phyloP scores from a whole-genome alignment of 192 early-diverging fungal genomes.

The Oehlia diaphana region DNA sequence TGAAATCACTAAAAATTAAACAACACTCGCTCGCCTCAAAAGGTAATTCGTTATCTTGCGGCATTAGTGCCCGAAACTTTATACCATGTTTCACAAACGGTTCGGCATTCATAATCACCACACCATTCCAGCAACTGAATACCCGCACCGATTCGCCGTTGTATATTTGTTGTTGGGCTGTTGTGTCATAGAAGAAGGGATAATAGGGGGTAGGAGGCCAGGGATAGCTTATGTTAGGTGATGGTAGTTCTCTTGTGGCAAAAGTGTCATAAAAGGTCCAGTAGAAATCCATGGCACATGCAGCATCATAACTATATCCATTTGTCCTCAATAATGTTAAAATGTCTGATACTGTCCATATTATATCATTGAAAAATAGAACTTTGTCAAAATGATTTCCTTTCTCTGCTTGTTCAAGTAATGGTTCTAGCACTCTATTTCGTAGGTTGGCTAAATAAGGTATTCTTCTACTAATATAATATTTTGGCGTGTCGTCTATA shows the following conservation, averaged over 20 bases:
- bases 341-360: not conserved
- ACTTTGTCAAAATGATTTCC: slow-evolving; percentile 9
- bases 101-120: slow-evolving; percentile 16
- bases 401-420: not conserved
- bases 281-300: slow-evolving; percentile 32
- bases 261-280: slow-evolving; percentile 31
- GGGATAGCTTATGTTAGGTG: not conserved
- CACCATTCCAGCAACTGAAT: slow-evolving; percentile 33
- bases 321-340: slow-evolving; percentile 15
- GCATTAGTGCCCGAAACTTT: not conserved
- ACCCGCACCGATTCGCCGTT: slow-evolving; percentile 13
- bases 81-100: slow-evolving; percentile 21
- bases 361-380: slow-evolving; percentile 32
- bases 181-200: too few relatives aligned
- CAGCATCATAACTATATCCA: slow-evolving; percentile 25
- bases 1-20: slow-evolving; percentile 20
- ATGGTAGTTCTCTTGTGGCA: slow-evolving; percentile 27
- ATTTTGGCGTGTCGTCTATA: not conserved
- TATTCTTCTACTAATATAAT: slow-evolving; percentile 8
- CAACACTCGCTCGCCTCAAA: slow-evolving; percentile 30
- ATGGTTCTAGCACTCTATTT: slow-evolving; percentile 15
- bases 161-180: not conserved
- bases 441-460: slow-evolving; percentile 12
- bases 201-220: too few relatives aligned
- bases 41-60: not conserved